Evolutionary conservation across 768 basidiomycete species (phyloP).

Genomic region (Trametes maxima): DNA sequence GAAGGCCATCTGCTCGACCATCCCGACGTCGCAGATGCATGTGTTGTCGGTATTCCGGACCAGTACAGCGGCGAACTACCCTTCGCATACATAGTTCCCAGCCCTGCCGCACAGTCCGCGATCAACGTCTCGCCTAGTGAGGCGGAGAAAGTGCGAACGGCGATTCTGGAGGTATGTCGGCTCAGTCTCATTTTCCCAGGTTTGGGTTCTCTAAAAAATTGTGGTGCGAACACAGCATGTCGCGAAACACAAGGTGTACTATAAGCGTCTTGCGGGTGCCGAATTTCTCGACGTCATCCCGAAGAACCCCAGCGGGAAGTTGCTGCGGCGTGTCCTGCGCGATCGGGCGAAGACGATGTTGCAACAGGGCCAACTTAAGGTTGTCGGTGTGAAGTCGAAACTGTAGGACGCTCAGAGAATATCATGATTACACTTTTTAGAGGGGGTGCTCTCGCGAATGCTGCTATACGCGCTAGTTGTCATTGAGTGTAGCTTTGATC

Average conservation of each 20-base stretch:
- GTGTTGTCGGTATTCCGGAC: conserved; percentile 58
- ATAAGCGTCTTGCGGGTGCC: conserved; percentile 42
- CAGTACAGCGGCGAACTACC: conserved; percentile 79
- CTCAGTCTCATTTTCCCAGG: not conserved
- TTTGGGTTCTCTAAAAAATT: conserved; percentile 7
- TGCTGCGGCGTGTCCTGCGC: conserved; percentile 33
- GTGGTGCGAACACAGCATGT: conserved; percentile 24
- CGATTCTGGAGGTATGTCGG: conserved; percentile 54
- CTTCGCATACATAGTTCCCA: conserved; percentile 66
- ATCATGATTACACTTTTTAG: too few species aligned
- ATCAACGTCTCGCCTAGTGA: conserved; percentile 36
- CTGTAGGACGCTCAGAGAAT: not conserved
- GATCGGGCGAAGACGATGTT: conserved; percentile 27
- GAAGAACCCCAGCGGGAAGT: conserved; percentile 38
- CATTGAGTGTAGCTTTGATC: too few species aligned
- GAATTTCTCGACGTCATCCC: conserved; percentile 40
- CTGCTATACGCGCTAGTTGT: too few species aligned
- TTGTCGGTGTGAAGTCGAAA: conserved; percentile 13
- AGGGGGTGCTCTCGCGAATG: too few species aligned
- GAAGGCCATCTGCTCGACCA: conserved; percentile 41
- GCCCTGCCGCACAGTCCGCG: conserved; percentile 40
- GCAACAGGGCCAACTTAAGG: conserved; percentile 7
- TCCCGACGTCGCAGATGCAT: conserved; percentile 45
- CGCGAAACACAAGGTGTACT: conserved; percentile 33
- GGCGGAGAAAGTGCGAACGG: conserved; percentile 42